A percentile compares a stretch with the other conserved stretches of the same genome.
Evolutionary conservation across 352 stramenopile genomes (phyloP).

Genomic region (Phytopythium kandeliae): DNA sequence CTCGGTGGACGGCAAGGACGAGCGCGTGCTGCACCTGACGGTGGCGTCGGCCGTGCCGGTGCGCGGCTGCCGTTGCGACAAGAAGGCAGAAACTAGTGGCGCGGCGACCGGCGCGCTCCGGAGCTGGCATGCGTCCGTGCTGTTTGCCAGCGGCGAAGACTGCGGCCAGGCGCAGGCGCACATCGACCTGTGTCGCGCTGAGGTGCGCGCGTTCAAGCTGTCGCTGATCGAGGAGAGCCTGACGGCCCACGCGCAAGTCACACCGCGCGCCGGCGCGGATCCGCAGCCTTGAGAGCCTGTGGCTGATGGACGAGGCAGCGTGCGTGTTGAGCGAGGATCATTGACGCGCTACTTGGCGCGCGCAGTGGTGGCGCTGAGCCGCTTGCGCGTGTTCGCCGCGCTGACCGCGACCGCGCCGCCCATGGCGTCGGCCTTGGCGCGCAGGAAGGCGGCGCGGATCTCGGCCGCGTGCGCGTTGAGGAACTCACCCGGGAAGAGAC

Average conservation of each 20-base stretch:
- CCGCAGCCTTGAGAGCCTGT: too few relatives aligned
- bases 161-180: conserved; percentile 61
- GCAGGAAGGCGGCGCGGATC: conserved; percentile 54
- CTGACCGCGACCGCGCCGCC: conserved; percentile 4
- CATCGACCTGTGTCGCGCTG: conserved; percentile 62
- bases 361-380: not conserved
- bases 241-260: conserved; percentile 54
- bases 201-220: conserved; percentile 77
- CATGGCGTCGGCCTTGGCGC: conserved; percentile 43
- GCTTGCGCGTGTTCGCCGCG: conserved; percentile 4
- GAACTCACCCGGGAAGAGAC: conserved; percentile 79
- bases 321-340: not conserved
- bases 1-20: conserved; percentile 59
- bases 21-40: conserved; percentile 63
- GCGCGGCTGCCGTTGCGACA: conserved; percentile 51
- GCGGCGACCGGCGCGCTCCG: conserved; percentile 19
- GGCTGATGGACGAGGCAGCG: not conserved
- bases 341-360: conserved; percentile 1
- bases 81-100: conserved; percentile 30
- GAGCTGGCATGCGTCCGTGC: conserved; percentile 57
- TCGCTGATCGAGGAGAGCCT: conserved; percentile 71
- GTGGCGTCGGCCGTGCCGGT: conserved; percentile 52
- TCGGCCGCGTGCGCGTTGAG: conserved; percentile 55
- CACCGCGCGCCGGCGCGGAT: conserved; percentile 9
- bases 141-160: conserved; percentile 61